phyloP scores from a whole-genome alignment of 805 yeast species.

The Blastobotrys parvus region DNA sequence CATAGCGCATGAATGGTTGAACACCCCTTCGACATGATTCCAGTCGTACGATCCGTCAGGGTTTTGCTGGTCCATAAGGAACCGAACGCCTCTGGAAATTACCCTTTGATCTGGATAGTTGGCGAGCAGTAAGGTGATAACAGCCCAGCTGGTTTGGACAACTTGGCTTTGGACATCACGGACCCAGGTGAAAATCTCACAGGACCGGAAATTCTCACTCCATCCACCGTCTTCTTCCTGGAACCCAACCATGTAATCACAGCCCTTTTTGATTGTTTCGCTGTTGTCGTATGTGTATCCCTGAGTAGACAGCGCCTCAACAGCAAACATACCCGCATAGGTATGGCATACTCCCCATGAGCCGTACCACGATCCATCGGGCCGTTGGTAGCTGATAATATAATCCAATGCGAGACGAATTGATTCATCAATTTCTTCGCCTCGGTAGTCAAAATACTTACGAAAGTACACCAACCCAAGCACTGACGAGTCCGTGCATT shows the following conservation, averaged over 20 bases:
- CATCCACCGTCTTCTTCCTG: conserved; percentile 93
- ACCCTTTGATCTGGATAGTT: conserved; percentile 63
- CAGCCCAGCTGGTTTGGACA: conserved; percentile 91
- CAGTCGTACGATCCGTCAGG: conserved; percentile 76
- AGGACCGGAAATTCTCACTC: conserved; percentile 90
- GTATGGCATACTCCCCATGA: conserved; percentile 97
- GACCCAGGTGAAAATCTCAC: conserved; percentile 73
- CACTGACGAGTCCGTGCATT: conserved; percentile 93
- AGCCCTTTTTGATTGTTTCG: conserved; percentile 58
- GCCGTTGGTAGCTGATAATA: conserved; percentile 56
- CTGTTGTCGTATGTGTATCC: conserved; percentile 57
- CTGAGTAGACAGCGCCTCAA: conserved; percentile 77
- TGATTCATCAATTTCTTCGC: conserved; percentile 56
- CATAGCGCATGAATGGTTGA: conserved; percentile 88
- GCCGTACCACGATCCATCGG: conserved; percentile 97
- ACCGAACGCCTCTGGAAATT: conserved; percentile 51
- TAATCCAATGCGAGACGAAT: conserved; percentile 67
- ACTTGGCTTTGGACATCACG: conserved; percentile 53
- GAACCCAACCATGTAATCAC: conserved; percentile 70
- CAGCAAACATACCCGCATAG: conserved; percentile 96
- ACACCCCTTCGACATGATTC: conserved; percentile 89
- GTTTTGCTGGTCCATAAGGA: conserved; percentile 60
- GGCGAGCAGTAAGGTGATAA: conserved; percentile 73
- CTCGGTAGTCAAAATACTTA: conserved; percentile 54
- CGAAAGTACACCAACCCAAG: conserved; percentile 78